A percentile compares a stretch with the other conserved stretches of the same genome.
Conservation (phyloP, 106 monocot genomes). For the Xerophyta viscosa region DNA sequence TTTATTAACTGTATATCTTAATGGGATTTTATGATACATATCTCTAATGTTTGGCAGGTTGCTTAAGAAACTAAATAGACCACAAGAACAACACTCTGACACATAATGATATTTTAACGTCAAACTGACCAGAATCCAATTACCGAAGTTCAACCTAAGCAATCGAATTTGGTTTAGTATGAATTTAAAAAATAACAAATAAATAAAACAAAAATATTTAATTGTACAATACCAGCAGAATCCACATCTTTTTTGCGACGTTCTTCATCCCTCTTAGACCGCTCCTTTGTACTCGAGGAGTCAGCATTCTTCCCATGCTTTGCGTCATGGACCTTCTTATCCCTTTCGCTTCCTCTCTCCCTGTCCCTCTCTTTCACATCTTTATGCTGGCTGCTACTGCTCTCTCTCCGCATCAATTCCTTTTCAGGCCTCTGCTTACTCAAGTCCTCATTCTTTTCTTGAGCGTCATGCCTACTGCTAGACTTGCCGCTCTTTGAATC, state of each 20-base stretch:
- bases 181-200: too few relatives aligned
- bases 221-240: constrained; percentile 6
- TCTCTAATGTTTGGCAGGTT: too few relatives aligned
- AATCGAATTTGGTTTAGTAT: too few relatives aligned
- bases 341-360: constrained; percentile 2
- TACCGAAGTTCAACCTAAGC: too few relatives aligned
- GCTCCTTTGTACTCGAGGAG: not conserved
- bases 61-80: too few relatives aligned
- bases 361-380: constrained; percentile 6
- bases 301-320: constrained; percentile 4
- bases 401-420: constrained; percentile 41
- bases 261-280: not conserved
- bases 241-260: constrained; percentile 5
- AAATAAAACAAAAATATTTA: too few relatives aligned
- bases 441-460: constrained; percentile 33
- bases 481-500: constrained; percentile 42
- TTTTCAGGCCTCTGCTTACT: constrained; percentile 43
- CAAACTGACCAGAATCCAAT: too few relatives aligned
- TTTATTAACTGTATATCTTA: too few relatives aligned
- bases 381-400: constrained; percentile 14
- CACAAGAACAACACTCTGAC: too few relatives aligned
- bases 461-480: constrained; percentile 33
- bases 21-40: too few relatives aligned
- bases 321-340: not conserved
- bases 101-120: too few relatives aligned